Evolutionary conservation across 176 grass and related monocot species (phyloP), one percentile per base, ranked within the genome.

Genomic region (Musa beccarii): DNA sequence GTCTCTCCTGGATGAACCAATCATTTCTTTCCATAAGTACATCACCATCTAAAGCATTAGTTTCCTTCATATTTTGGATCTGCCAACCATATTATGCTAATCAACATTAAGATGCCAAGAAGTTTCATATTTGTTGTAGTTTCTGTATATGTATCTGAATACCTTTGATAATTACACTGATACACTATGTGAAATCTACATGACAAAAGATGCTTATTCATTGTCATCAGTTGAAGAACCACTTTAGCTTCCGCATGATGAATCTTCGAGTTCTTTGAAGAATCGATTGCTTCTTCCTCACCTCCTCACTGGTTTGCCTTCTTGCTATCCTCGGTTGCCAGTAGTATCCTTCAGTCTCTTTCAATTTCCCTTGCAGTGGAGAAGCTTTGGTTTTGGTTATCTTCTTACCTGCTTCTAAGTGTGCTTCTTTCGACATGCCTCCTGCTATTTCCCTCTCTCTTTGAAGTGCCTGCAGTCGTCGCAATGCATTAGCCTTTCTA

Each of bases 401-500:
- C 22, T 66, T 25, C 63, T 26, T 66, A 13, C 0, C 63, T 66
- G 22, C 21, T 65, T 65, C 22, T 4, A 66, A 66, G 63, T 15
- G 63, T 66, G 26, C 9, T 26, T 66, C 63, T 66, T 25, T 25
- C 1, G 63, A 13, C 9, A 66, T 66, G 23, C 24, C 2, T 28
- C 22, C 13, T 15, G 2, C 24, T 66, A 6, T 43, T 43, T 43
- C 34, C 34, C 34, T 66, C 14, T 20, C 63, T 66, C 63, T 66
- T 66, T 66, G 23, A 66, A 66, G 22, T 29, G 50, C 72, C 11
- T 84, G 76, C 9, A 87, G 54, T 69, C 74, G 79, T 22, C 17
- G 70, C 53, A 76, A 54, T 49, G 84, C 84, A 10, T 79, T 68
- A 9, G 59, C 81, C 62, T 84, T 83, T 21, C 75, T 68, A 20